Conservation (phyloP, 2,329 filamentous ascomycete species). For the Bipolaris victoriae region DNA sequence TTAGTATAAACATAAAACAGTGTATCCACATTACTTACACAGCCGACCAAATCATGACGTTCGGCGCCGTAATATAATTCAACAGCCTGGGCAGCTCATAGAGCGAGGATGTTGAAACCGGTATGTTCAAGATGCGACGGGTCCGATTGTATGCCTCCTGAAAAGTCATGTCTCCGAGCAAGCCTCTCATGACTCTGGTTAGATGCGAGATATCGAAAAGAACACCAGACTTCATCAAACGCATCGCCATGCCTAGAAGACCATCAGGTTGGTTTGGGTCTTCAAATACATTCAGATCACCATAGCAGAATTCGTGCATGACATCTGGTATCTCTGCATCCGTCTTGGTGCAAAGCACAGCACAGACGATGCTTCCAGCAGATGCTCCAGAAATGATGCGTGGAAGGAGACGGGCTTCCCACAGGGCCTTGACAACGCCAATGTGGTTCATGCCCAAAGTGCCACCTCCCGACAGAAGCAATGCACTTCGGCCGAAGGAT, state of each 20-base stretch:
- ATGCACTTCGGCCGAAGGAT: conserved; percentile 82
- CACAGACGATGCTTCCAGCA: conserved; percentile 83
- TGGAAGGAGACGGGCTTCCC: conserved; percentile 75
- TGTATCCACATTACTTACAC: conserved; percentile 60
- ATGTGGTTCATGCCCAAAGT: conserved; percentile 94
- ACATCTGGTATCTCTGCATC: conserved; percentile 78
- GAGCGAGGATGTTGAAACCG: conserved; percentile 84
- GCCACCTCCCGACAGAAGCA: conserved; percentile 83
- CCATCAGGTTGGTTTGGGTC: conserved; percentile 65
- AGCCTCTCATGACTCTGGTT: conserved; percentile 76
- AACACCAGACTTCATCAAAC: conserved; percentile 79
- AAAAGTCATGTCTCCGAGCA: conserved; percentile 90
- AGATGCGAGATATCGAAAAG: conserved; percentile 86
- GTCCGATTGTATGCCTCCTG: conserved; percentile 97
- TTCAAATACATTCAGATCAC: conserved; percentile 82
- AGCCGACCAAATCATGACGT: conserved; percentile 95
- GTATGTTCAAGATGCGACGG: conserved; percentile 88
- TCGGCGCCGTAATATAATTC: conserved; percentile 92
- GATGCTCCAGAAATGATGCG: conserved; percentile 88
- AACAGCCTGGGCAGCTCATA: conserved; percentile 86
- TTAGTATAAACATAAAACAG: conserved; percentile 16
- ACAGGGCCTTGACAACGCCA: conserved; percentile 82
- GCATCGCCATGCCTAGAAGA: conserved; percentile 70
- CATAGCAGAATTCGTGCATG: conserved; percentile 73
- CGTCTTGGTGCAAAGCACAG: conserved; percentile 77